These are phyloP conservation scores for Pleurotus sapidus DNA, from an alignment of 768 basidiomycete genomes.

Conservation along the genomic window DNA sequence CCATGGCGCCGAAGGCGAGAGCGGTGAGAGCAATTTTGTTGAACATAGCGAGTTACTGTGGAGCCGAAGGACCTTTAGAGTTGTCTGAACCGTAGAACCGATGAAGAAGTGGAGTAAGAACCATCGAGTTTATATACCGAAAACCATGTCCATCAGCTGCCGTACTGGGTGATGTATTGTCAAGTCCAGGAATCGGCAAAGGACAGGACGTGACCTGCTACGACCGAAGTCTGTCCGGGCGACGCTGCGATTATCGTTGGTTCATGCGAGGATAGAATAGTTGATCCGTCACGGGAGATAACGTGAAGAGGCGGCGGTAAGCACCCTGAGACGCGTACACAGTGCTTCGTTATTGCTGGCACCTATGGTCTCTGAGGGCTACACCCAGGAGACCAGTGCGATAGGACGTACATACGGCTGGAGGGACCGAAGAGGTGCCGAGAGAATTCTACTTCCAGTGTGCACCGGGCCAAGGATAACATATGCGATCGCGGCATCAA, in stretches of 20 bases:
- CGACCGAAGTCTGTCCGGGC: not conserved
- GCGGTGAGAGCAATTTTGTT: conserved; percentile 29
- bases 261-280: no score
- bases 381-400: no score
- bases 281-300: no score
- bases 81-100: conserved; percentile 3
- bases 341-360: no score
- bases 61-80: not conserved
- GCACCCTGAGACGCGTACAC: no score
- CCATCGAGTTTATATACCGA: not conserved
- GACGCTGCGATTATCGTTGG: no score
- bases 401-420: not conserved
- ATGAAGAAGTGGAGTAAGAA: not conserved
- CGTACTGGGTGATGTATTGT: no score
- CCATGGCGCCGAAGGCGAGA: conserved; percentile 31
- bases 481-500: conserved; percentile 1
- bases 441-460: not conserved
- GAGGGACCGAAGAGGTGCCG: conserved; percentile 1
- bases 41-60: conserved; percentile 25
- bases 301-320: no score
- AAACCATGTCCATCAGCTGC: not conserved
- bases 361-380: no score
- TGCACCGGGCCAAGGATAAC: not conserved
- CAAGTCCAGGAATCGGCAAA: not conserved
- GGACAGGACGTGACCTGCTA: not conserved